A percentile compares a stretch with the other conserved stretches of the same genome.
Evolutionary conservation across 306 rosid genomes (phyloP).

Genomic region (Sicyos baderoa): DNA sequence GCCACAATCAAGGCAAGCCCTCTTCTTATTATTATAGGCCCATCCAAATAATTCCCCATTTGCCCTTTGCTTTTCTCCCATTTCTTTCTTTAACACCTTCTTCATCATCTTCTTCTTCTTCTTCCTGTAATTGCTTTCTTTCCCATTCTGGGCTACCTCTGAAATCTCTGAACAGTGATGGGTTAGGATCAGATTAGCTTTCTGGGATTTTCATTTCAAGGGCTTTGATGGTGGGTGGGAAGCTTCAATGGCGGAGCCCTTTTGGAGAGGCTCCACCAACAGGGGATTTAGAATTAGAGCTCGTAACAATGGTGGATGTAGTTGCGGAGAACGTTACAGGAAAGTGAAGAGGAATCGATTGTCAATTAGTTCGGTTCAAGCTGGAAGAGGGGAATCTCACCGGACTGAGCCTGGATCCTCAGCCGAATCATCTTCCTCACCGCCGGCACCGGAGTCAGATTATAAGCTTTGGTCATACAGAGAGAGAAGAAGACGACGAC

Average conservation of each 20-base stretch:
- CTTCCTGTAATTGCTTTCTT: neutral
- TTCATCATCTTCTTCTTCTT: neutral
- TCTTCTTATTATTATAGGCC: slow-evolving; percentile 1
- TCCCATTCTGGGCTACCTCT: neutral
- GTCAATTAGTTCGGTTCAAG: slow-evolving; percentile 32
- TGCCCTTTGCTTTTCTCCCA: neutral
- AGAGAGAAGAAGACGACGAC: slow-evolving; percentile 20
- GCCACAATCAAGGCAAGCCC: neutral
- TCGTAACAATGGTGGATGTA: neutral
- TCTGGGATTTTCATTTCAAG: slow-evolving; percentile 12
- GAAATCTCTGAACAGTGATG: neutral
- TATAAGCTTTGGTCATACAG: slow-evolving; percentile 30
- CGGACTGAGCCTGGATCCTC: slow-evolving; percentile 84
- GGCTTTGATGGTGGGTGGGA: slow-evolving; percentile 29
- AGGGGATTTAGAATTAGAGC: slow-evolving; percentile 27
- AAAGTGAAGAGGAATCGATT: slow-evolving; percentile 21
- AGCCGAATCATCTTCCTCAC: slow-evolving; percentile 27
- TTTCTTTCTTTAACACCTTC: neutral
- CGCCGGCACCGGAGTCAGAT: slow-evolving; percentile 21
- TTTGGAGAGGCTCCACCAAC: slow-evolving; percentile 32
- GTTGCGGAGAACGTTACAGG: slow-evolving; percentile 35
- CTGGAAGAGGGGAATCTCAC: slow-evolving; percentile 56
- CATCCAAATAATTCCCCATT: neutral
- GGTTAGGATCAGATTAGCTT: slow-evolving; percentile 9
- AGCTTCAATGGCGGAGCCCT: slow-evolving; percentile 61